A percentile compares a stretch with the other conserved stretches of the same genome.
Conservation (phyloP, 306 rosid genomes). For the Oemleria cerasiformis region DNA sequence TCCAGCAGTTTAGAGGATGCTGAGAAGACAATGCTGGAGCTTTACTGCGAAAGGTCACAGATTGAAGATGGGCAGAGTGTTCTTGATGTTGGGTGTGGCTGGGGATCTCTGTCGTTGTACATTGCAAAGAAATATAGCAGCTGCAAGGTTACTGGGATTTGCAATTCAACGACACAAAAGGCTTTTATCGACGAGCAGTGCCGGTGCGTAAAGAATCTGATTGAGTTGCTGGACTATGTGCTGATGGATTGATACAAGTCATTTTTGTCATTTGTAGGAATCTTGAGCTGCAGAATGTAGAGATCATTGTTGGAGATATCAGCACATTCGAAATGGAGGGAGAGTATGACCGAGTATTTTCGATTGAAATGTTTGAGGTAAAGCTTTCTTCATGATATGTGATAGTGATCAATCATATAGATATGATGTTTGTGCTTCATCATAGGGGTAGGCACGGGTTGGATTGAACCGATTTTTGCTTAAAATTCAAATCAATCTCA, state of each 20-base stretch:
- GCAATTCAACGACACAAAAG: constrained; percentile 84
- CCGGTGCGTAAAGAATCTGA: constrained; percentile 29
- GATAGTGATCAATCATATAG: no score
- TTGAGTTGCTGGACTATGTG: constrained; percentile 3
- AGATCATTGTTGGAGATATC: constrained; percentile 76
- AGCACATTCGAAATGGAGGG: constrained; percentile 75
- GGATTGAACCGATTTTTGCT: no score
- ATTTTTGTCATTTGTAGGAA: constrained; percentile 42
- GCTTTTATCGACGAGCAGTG: constrained; percentile 58
- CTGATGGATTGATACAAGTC: constrained; percentile 2
- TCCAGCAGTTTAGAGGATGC: constrained; percentile 72
- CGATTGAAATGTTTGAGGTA: constrained; percentile 96
- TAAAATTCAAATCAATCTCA: no score
- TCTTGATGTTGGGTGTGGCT: constrained; percentile 91
- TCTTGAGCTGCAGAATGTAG: constrained; percentile 58
- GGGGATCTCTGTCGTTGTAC: constrained; percentile 83
- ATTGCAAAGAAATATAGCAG: constrained; percentile 65
- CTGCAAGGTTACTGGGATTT: constrained; percentile 79
- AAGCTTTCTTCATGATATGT: background rate
- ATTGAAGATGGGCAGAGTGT: constrained; percentile 69
- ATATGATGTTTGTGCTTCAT: no score
- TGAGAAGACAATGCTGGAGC: constrained; percentile 74
- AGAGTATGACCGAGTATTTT: constrained; percentile 73
- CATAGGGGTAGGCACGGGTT: no score
- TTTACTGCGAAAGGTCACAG: constrained; percentile 67